Conservation (phyloP, 176 grass and related monocot species). For the Hyparrhenia diplandra region DNA sequence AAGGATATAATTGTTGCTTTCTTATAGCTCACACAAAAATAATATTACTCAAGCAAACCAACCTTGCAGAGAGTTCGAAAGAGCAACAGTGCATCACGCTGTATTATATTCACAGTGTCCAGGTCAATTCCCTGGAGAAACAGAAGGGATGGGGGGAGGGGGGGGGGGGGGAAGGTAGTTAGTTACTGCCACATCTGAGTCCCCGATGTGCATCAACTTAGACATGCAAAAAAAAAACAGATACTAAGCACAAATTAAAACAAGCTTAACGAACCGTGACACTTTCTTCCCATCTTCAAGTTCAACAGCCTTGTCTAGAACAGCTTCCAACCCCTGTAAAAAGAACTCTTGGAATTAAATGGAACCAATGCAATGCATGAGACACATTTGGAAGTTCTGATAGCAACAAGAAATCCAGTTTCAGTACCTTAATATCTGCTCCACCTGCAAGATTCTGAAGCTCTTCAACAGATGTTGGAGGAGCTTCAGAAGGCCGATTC, state of each 20-base stretch:
- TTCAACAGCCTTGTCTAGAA: slow-evolving; percentile 96
- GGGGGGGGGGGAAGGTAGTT: slow-evolving; percentile 11
- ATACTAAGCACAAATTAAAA: slow-evolving; percentile 27
- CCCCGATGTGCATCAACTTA: not conserved
- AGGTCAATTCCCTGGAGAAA: slow-evolving; percentile 79
- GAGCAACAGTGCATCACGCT: slow-evolving; percentile 86
- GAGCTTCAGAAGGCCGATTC: slow-evolving; percentile 45
- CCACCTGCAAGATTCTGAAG: slow-evolving; percentile 96
- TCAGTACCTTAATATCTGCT: slow-evolving; percentile 87
- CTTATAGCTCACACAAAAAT: slow-evolving; percentile 16
- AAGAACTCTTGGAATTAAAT: slow-evolving; percentile 35
- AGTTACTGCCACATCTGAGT: not conserved
- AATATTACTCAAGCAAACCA: slow-evolving; percentile 20
- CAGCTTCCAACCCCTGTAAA: slow-evolving; percentile 92
- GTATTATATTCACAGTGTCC: slow-evolving; percentile 82
- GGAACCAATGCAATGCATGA: slow-evolving; percentile 12
- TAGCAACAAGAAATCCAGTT: slow-evolving; percentile 8
- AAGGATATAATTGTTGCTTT: slow-evolving; percentile 11
- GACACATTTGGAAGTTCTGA: not conserved
- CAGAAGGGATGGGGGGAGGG: not conserved
- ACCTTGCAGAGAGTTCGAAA: slow-evolving; percentile 98
- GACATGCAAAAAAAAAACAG: slow-evolving; percentile 1
- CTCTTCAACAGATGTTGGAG: slow-evolving; percentile 86
- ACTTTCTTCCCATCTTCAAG: slow-evolving; percentile 97
- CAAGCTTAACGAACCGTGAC: slow-evolving; percentile 50